Evolutionary conservation across 2,329 filamentous ascomycete genomes (phyloP).

Genomic region (Cladosporium cucumerinum): DNA sequence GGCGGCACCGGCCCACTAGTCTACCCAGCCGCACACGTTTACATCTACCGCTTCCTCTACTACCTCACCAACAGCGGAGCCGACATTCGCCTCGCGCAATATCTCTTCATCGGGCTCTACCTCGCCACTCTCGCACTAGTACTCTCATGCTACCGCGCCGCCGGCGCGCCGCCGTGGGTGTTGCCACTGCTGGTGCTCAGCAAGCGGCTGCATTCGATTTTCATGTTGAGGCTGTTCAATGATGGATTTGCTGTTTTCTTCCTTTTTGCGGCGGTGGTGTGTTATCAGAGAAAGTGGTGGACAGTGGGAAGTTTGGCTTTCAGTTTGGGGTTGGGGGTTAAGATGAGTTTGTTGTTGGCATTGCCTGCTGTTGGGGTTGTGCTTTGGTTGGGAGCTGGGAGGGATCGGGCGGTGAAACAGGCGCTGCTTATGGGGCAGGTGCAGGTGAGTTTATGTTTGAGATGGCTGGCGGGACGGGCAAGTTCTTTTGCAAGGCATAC

Average conservation of each 20-base stretch:
- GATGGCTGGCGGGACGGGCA: background rate
- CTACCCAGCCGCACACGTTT: constrained; percentile 91
- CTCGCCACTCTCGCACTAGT: constrained; percentile 71
- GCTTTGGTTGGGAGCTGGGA: constrained; percentile 69
- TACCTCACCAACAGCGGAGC: constrained; percentile 70
- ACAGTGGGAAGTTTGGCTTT: constrained; percentile 69
- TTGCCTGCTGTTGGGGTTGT: constrained; percentile 77
- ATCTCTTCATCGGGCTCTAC: constrained; percentile 78
- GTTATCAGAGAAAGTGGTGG: constrained; percentile 73
- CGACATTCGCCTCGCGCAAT: constrained; percentile 77
- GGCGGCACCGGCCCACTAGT: constrained; percentile 91
- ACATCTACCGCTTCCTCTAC: constrained; percentile 80
- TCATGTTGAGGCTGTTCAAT: constrained; percentile 89
- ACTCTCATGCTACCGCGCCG: constrained; percentile 75
- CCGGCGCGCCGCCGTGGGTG: constrained; percentile 80
- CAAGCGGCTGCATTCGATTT: constrained; percentile 91
- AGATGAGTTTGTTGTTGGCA: constrained; percentile 85
- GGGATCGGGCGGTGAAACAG: constrained; percentile 62
- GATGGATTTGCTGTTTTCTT: constrained; percentile 85
- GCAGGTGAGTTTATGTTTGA: constrained; percentile 57
- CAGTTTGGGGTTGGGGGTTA: constrained; percentile 79
- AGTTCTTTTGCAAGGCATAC: background rate
- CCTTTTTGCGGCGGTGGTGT: constrained; percentile 76
- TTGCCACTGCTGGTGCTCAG: constrained; percentile 82
- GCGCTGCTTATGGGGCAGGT: constrained; percentile 70